Percentiles rank a stretch among this genome's conserved stretches.
Conservation (phyloP, 495 filamentous ascomycete species). For the Annulohypoxylon moriforme region DNA sequence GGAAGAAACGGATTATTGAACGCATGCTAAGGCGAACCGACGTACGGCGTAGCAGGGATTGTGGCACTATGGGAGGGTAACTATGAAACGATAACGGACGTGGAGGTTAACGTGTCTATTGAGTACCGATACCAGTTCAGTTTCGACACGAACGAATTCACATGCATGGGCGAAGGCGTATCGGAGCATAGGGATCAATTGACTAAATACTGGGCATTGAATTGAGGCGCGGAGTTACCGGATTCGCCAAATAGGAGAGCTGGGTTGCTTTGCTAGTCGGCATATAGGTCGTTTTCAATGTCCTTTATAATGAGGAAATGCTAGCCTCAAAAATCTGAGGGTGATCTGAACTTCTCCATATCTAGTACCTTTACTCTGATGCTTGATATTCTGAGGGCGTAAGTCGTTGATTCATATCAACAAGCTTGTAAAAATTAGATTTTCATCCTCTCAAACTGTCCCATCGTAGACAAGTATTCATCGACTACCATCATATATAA, state of each 20-base stretch:
- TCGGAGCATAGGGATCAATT: neutral
- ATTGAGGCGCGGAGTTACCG: neutral
- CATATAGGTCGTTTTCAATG: neutral
- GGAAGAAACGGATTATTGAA: slow-evolving; percentile 35
- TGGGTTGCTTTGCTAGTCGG: neutral
- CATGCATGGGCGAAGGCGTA: slow-evolving; percentile 30
- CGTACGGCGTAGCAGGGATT: neutral
- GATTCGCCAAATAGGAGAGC: neutral
- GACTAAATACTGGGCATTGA: neutral
- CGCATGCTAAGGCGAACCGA: neutral
- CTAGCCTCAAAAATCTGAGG: neutral
- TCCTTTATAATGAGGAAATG: neutral
- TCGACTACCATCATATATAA: neutral
- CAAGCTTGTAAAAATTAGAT: neutral
- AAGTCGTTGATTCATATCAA: neutral
- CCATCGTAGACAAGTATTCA: neutral
- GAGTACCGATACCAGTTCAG: neutral
- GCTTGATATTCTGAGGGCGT: neutral
- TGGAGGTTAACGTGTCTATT: neutral
- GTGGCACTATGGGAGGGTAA: neutral
- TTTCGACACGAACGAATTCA: neutral
- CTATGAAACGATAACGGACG: neutral
- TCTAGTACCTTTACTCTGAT: neutral
- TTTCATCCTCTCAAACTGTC: neutral
- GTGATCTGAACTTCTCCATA: neutral